Conservation (phyloP, 2,329 filamentous ascomycete genomes). For the Aspergillus caelatus region DNA sequence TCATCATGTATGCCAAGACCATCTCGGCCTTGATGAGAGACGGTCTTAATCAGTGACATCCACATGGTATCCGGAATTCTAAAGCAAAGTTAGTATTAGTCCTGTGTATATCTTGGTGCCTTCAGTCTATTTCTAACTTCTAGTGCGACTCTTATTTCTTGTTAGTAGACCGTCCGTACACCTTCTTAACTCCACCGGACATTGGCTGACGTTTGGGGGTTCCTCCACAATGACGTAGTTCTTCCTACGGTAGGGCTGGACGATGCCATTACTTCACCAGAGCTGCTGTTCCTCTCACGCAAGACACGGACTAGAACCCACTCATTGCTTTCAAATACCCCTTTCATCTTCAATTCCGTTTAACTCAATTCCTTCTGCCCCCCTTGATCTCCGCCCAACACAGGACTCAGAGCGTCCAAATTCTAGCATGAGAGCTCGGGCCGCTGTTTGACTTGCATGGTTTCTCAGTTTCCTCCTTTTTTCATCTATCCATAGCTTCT, state of each 20-base stretch:
- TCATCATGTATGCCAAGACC: not conserved
- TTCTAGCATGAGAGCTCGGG: conserved; percentile 1
- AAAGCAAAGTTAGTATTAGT: not conserved
- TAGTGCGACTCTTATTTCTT: not conserved
- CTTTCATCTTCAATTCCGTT: not conserved
- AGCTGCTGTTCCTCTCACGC: not conserved
- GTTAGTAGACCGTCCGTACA: not conserved
- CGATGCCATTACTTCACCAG: conserved; percentile 10
- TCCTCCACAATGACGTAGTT: conserved; percentile 41
- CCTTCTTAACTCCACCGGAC: not conserved
- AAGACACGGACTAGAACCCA: not conserved
- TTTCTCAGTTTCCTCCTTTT: not conserved
- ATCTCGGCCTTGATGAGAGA: not conserved
- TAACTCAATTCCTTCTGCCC: not conserved
- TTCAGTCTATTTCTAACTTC: not conserved
- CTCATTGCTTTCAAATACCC: not conserved
- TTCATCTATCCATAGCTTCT: not conserved
- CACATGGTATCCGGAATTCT: not conserved
- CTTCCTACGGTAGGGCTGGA: conserved; percentile 3
- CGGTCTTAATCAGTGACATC: not conserved
- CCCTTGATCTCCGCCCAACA: not conserved
- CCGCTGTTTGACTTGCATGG: not conserved
- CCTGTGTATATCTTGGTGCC: not conserved
- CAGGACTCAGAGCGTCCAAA: not conserved
- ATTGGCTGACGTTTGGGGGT: conserved; percentile 7